Base-by-base conservation (phyloP, 768 basidiomycete genomes). In the Termitomyces sp. region DNA sequence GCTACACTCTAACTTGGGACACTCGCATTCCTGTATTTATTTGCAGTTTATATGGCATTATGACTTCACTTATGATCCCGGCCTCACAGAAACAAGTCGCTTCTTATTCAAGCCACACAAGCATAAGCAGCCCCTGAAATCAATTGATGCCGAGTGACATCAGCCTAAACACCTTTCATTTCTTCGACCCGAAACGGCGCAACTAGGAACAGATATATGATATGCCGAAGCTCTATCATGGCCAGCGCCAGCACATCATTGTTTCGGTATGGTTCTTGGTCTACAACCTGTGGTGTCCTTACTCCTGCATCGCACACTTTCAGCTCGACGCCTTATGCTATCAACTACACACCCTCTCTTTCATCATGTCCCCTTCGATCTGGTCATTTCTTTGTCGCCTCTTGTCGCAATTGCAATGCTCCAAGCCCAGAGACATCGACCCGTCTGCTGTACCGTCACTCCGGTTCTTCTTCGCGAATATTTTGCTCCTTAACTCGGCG, bases 271-370 rank as follows among this genome's bases (percentile, higher is more conserved):
- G 42, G 21, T 43, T 54, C 40, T 50, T 46, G 41, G 41, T 23
- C 33, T 43, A 19, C 30, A 50, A 48, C 21, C 40, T 35, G 54
- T 50, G 44, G 55, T 30, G 55, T 41, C 41, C 60, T 51, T 28
- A 37, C 47, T 48, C 44, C 53, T 63, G 51, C 49, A 45, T 52
- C 49, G 30, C 23, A 54, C 38, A 30, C 26, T 38, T 61, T 44
- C 64, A 91, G 90, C 78, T 91, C 67, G 85, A 91, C 68, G 70
- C 77, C 57, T 71, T 90, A 33, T 74, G 88, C 58, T 86, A 86
- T 72, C 86, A 90, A 66, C 72, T 92, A 60, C 82, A 87, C 68
- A 78, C 83, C 50, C 67, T 91, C 56, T 91, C 89, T 43, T 91
- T 89, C 77, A 81, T 91, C 70, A 76, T 87, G 33, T 85, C 88